A percentile compares a stretch with the other conserved stretches of the same genome.
phyloP scores from a whole-genome alignment of 768 basidiomycete genomes.

The Tephrocybe sp. region DNA sequence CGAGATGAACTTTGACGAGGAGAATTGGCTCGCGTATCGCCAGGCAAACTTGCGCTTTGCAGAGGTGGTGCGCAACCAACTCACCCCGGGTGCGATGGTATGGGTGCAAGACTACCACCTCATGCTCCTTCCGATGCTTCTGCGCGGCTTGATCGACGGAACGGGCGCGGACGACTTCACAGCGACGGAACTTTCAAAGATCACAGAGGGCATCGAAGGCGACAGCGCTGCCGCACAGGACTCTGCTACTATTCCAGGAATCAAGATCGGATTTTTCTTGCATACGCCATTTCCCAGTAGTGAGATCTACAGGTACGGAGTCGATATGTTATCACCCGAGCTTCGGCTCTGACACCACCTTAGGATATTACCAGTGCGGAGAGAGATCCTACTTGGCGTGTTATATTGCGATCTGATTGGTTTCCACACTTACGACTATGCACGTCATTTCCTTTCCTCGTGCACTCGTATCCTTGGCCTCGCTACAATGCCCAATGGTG shows the following conservation, averaged over 20 bases:
- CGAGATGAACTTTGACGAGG: constrained; percentile 99
- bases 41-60: constrained; percentile 97
- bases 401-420: constrained; percentile 97
- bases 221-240: constrained; percentile 40
- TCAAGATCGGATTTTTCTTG: constrained; percentile 98
- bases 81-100: constrained; percentile 88
- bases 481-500: constrained; percentile 97
- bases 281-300: constrained; percentile 98
- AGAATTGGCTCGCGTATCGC: constrained; percentile 96
- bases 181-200: constrained; percentile 60
- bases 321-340: constrained; percentile 3
- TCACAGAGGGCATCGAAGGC: constrained; percentile 69
- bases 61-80: constrained; percentile 77
- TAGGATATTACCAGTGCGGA: constrained; percentile 94
- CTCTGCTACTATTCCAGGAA: constrained; percentile 48
- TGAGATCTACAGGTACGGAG: constrained; percentile 94
- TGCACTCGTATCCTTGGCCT: constrained; percentile 95
- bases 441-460: constrained; percentile 97
- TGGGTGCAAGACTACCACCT: constrained; percentile 99
- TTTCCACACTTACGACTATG: constrained; percentile 99
- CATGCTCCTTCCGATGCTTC: constrained; percentile 95
- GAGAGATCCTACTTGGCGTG: constrained; percentile 96
- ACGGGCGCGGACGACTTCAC: constrained; percentile 56
- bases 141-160: constrained; percentile 88
- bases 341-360: constrained; percentile 9